Conservation (phyloP, 768 basidiomycete genomes). For the Suillus subalutaceus region DNA sequence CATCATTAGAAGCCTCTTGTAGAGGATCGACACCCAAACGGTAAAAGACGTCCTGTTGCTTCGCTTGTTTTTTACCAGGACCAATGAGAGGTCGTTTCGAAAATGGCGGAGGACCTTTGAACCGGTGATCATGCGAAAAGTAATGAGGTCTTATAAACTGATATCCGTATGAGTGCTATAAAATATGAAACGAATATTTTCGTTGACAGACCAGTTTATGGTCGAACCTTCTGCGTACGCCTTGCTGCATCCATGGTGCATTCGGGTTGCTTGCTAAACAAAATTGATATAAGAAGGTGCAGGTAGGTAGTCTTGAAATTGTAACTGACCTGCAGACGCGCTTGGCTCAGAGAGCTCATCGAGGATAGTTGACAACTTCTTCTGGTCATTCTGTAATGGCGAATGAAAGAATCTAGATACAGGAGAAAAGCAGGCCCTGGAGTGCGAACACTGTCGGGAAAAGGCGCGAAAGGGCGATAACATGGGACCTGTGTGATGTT, state of each 20-base stretch:
- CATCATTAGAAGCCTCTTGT: conserved; percentile 62
- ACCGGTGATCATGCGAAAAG: conserved; percentile 43
- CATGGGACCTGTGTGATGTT: conserved; percentile 10
- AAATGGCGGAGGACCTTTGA: conserved; percentile 22
- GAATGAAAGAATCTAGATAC: conserved; percentile 10
- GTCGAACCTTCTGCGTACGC: conserved; percentile 31
- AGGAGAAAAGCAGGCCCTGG: conserved; percentile 2
- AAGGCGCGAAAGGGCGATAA: conserved; percentile 18
- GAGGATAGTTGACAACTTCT: conserved; percentile 27
- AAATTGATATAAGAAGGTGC: accelerated
- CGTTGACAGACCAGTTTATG: conserved; percentile 23
- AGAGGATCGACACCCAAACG: conserved; percentile 76
- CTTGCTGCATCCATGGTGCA: conserved; percentile 24
- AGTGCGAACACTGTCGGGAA: conserved; percentile 11
- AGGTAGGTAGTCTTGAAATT: not conserved
- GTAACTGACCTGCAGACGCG: conserved; percentile 12
- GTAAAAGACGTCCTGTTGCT: conserved; percentile 66
- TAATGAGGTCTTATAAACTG: conserved; percentile 54
- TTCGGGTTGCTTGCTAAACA: conserved; percentile 13
- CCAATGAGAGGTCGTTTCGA: conserved; percentile 49
- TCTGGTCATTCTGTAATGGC: conserved; percentile 24
- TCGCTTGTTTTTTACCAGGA: conserved; percentile 57
- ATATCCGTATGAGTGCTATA: conserved; percentile 1
- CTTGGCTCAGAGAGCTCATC: conserved; percentile 17
- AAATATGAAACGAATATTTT: not conserved